Evolutionary conservation across 2,329 filamentous ascomycete genomes (phyloP).

Genomic region (Drechslerella stenobrocha): DNA sequence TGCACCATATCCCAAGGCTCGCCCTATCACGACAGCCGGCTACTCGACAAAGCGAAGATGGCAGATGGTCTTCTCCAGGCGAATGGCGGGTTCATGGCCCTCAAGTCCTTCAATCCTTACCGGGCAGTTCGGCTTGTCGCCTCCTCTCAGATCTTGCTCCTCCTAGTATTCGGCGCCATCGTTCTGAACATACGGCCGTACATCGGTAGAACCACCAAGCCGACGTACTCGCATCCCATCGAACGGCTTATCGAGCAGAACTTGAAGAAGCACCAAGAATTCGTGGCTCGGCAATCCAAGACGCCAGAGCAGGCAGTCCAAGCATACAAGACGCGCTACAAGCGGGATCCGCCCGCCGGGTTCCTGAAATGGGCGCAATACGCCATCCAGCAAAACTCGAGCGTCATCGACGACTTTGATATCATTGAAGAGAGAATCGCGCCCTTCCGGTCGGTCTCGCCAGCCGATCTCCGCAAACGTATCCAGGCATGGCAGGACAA

Average conservation of each 20-base stretch:
- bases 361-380: slow-evolving; percentile 60
- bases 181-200: no score
- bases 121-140: no score
- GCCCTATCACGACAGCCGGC: no score
- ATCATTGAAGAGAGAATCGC: slow-evolving; percentile 56
- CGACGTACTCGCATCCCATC: slow-evolving; percentile 39
- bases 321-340: slow-evolving; percentile 58
- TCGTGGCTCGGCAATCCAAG: slow-evolving; percentile 20
- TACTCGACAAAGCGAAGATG: no score
- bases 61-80: no score
- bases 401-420: slow-evolving; percentile 62
- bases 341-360: slow-evolving; percentile 58
- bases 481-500: slow-evolving; percentile 20
- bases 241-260: slow-evolving; percentile 26
- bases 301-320: slow-evolving; percentile 34
- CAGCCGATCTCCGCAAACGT: slow-evolving; percentile 22
- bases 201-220: no score
- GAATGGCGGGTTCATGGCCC: no score
- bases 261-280: slow-evolving; percentile 10
- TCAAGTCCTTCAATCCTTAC: no score
- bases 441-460: slow-evolving; percentile 55
- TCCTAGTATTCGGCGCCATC: slow-evolving; percentile 26
- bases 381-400: slow-evolving; percentile 56
- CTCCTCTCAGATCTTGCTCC: no score
- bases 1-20: no score